phyloP scores from a whole-genome alignment of 805 yeast genomes.

The Candida hungchunana region DNA sequence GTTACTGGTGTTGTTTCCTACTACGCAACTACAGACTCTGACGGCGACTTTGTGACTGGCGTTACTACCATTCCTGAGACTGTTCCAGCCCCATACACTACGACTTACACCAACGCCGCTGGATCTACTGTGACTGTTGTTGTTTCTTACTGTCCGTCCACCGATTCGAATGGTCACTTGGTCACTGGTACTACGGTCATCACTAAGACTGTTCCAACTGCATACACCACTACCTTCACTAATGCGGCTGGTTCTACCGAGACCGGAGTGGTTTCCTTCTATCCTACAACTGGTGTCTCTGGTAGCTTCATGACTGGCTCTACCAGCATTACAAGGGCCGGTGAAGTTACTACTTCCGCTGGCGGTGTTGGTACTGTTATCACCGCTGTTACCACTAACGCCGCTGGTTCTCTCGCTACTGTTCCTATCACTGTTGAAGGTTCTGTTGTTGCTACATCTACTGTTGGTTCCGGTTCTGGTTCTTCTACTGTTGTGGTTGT shows the following conservation, averaged over 20 bases:
- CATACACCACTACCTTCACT: no score
- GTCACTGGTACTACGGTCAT: neutral
- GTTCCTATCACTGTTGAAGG: conserved; percentile 2
- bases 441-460: conserved; percentile 8
- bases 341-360: no score
- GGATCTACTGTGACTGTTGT: conserved; percentile 1
- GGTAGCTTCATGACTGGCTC: no score
- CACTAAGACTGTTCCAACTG: neutral
- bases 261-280: no score
- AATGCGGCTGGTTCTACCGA: no score
- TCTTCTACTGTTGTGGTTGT: no score
- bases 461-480: conserved; percentile 11
- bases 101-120: conserved; percentile 6
- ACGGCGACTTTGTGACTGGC: conserved; percentile 1
- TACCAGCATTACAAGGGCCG: no score
- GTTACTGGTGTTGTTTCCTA: conserved; percentile 4
- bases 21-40: conserved; percentile 6
- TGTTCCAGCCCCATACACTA: no score
- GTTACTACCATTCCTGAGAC: conserved; percentile 1
- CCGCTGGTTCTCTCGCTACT: conserved; percentile 10
- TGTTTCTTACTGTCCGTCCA: neutral
- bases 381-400: no score
- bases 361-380: no score
- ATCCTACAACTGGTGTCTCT: no score
- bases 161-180: conserved; percentile 1